A percentile compares a stretch with the other conserved stretches of the same genome.
Evolutionary conservation across 176 grass and related monocot genomes (phyloP).

Genomic region (Typha latifolia): DNA sequence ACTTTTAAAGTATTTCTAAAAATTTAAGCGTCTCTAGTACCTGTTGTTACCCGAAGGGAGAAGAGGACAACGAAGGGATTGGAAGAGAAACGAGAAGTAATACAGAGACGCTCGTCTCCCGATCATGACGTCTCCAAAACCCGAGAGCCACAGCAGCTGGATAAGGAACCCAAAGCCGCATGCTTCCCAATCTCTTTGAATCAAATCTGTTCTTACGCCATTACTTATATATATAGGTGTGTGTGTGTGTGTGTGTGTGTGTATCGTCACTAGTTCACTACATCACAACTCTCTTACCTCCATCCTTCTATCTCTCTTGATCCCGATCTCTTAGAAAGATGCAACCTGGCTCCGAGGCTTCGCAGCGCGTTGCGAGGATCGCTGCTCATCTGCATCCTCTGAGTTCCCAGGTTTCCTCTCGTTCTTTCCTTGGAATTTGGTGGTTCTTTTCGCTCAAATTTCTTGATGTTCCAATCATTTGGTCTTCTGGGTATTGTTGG

Average conservation of each 20-base stretch:
- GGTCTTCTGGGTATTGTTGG: too few relatives aligned
- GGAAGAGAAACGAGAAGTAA: not conserved
- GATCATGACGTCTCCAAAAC: not conserved
- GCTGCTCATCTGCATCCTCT: constrained; percentile 46
- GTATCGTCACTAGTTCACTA: not conserved
- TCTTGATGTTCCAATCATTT: too few relatives aligned
- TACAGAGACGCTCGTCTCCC: not conserved
- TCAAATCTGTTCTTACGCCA: not conserved
- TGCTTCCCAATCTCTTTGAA: not conserved
- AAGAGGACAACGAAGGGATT: not conserved
- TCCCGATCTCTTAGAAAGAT: constrained; percentile 18
- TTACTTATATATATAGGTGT: not conserved
- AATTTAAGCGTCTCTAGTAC: too few relatives aligned
- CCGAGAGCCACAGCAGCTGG: not conserved
- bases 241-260: too few relatives aligned
- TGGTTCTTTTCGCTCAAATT: not conserved
- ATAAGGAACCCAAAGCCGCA: not conserved
- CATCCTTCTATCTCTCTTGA: not conserved
- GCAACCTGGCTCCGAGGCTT: constrained; percentile 26
- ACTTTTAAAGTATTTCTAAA: too few relatives aligned
- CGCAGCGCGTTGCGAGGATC: constrained; percentile 46
- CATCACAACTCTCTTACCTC: not conserved
- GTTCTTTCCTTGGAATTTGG: not conserved
- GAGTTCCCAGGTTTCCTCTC: constrained; percentile 30
- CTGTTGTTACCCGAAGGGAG: too few relatives aligned